Evolutionary conservation across 2,329 filamentous ascomycete genomes (phyloP), one percentile per base, ranked within the genome.

Genomic region (Bipolaris oryzae): DNA sequence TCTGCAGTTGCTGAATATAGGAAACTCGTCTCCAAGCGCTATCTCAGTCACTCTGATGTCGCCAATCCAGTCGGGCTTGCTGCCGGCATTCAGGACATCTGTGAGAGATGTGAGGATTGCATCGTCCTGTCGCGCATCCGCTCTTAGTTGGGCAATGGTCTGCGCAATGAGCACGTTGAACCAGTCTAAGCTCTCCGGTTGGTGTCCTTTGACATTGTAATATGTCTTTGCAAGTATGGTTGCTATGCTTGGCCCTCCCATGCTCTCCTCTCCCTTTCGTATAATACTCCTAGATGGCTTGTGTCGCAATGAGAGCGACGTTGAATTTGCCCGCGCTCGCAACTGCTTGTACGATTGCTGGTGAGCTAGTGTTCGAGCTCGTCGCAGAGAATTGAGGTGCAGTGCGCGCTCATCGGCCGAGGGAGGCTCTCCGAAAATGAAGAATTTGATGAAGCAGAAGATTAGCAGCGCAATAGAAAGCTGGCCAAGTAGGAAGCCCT

Each of bases 111-210:
- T 89, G 28, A 99, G 84, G 38, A 99, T 96, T 3, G 91, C 91
- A 72, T 95, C 92, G 66, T 98, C 90, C 62, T 95, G 88, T 67
- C 96, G 90, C 1, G 95, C 95, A 70, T 98, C 96, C 66, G 90
- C 91, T 57, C 95, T 85, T 69, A 98, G 91, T 76, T 99, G 95
- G 0, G 95, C 94, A 63, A 99, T 96, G 0, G 95, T 96, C 78
- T 99, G 95, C 2, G 93, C 95, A 49, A 98, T 88, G 53, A 99
- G 82, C 23, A 99, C 95, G 74, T 99, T 99, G 83, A 99, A 98
- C 95, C 95, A 99, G 77, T 99, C 95, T 58, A 99, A 79, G 55
- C 91, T 96, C 77, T 99, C 95, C 1, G 95, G 95, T 76, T 98
- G 95, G 76, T 99, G 95, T 58, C 91, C 92, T 67, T 96, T 86